phyloP scores from a whole-genome alignment of 2,329 filamentous ascomycete species.

The Atkinsonella texensis region DNA sequence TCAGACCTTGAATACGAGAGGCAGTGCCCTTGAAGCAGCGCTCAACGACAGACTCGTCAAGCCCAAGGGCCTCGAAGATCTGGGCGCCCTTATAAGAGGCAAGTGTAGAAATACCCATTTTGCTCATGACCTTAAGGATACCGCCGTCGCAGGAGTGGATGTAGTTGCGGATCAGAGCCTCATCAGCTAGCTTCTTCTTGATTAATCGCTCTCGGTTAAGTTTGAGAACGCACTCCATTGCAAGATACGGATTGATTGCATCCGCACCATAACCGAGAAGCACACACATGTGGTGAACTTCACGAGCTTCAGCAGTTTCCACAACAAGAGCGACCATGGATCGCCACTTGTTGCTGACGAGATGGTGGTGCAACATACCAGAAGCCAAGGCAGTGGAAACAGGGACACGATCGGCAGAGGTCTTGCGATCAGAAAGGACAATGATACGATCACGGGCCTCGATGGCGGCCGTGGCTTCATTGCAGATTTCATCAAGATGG shows the following conservation, averaged over 20 bases:
- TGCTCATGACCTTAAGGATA: constrained; percentile 97
- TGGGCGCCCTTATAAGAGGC: constrained; percentile 96
- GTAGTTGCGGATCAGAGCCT: constrained; percentile 86
- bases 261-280: constrained; percentile 90
- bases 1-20: constrained; percentile 86
- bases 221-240: constrained; percentile 94
- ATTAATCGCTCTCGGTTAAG: constrained; percentile 88
- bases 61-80: constrained; percentile 91
- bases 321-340: constrained; percentile 77
- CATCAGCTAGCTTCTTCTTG: constrained; percentile 73
- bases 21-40: constrained; percentile 91
- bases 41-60: constrained; percentile 85
- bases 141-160: constrained; percentile 93
- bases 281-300: constrained; percentile 99
- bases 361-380: constrained; percentile 88
- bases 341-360: constrained; percentile 92
- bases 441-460: constrained; percentile 75
- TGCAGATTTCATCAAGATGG: constrained; percentile 79
- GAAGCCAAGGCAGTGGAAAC: constrained; percentile 81
- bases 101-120: constrained; percentile 97
- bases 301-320: constrained; percentile 89
- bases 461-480: constrained; percentile 72
- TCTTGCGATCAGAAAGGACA: constrained; percentile 79
- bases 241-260: constrained; percentile 86
- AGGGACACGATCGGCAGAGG: constrained; percentile 67